Conservation (phyloP, 2,329 filamentous ascomycete genomes). For the Cercospora sesami region DNA sequence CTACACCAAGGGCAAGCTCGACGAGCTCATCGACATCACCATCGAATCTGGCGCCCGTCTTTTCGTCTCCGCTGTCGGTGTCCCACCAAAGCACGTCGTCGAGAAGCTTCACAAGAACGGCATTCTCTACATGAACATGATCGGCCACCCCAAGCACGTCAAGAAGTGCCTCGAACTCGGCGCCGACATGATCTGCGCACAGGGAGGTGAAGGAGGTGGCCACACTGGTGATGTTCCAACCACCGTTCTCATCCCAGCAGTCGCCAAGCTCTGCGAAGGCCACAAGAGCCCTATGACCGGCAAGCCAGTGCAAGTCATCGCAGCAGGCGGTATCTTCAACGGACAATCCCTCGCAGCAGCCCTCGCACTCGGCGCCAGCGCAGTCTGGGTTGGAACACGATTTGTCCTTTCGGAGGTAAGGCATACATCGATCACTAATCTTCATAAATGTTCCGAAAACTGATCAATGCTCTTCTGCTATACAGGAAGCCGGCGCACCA, state of each 20-base stretch:
- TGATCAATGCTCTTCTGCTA: slow-evolving; percentile 5
- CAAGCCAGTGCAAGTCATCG: slow-evolving; percentile 83
- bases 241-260: slow-evolving; percentile 85
- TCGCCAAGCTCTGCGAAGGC: slow-evolving; percentile 76
- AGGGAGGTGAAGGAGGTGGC: slow-evolving; percentile 95
- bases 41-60: slow-evolving; percentile 88
- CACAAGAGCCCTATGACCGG: slow-evolving; percentile 86
- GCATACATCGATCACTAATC: background rate
- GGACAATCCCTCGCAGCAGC: slow-evolving; percentile 86
- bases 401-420: slow-evolving; percentile 77
- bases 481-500: slow-evolving; percentile 80
- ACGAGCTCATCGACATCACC: slow-evolving; percentile 85
- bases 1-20: slow-evolving; percentile 98
- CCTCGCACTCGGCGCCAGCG: slow-evolving; percentile 87
- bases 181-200: slow-evolving; percentile 95
- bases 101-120: slow-evolving; percentile 85
- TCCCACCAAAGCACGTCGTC: slow-evolving; percentile 79
- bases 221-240: slow-evolving; percentile 79
- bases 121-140: slow-evolving; percentile 99
- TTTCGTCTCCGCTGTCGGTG: slow-evolving; percentile 98
- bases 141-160: slow-evolving; percentile 98
- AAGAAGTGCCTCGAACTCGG: slow-evolving; percentile 91
- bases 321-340: slow-evolving; percentile 91
- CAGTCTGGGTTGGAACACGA: slow-evolving; percentile 94
- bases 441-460: background rate